phyloP scores from a whole-genome alignment of 495 filamentous ascomycete species.

The Aspergillus sclerotioniger region DNA sequence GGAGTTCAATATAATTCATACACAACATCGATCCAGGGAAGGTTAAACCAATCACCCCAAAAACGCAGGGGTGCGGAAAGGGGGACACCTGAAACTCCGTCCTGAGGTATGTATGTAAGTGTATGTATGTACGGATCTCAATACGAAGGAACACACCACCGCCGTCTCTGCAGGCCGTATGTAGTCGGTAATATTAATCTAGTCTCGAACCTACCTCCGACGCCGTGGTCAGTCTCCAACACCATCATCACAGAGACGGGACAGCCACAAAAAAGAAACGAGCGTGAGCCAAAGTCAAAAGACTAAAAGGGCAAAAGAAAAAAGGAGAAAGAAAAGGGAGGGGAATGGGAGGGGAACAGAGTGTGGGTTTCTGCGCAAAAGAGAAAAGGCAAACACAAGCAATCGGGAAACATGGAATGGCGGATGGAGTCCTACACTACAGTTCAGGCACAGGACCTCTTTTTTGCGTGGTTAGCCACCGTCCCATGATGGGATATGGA shows the following conservation, averaged over 20 bases:
- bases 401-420: neutral
- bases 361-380: constrained; percentile 6
- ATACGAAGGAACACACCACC: constrained; percentile 1
- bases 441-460: constrained; percentile 8
- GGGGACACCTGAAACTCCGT: constrained; percentile 26
- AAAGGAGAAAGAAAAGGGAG: constrained; percentile 4
- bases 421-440: constrained; percentile 1
- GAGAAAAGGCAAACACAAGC: constrained; percentile 1
- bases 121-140: constrained; percentile 4
- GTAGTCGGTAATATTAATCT: constrained; percentile 15
- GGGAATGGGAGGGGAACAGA: neutral
- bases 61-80: constrained; percentile 22
- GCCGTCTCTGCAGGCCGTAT: constrained; percentile 11
- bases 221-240: neutral
- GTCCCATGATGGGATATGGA: neutral
- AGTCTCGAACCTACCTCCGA: neutral
- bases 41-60: constrained; percentile 25
- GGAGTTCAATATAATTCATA: neutral
- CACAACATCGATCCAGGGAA: constrained; percentile 13
- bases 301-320: constrained; percentile 11
- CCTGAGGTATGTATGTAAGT: neutral
- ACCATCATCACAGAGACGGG: neutral
- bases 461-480: constrained; percentile 2
- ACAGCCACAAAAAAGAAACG: constrained; percentile 14
- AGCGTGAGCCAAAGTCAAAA: constrained; percentile 4